Evolutionary conservation across 2,329 filamentous ascomycete genomes (phyloP).

Genomic region (Diaporthe eres): DNA sequence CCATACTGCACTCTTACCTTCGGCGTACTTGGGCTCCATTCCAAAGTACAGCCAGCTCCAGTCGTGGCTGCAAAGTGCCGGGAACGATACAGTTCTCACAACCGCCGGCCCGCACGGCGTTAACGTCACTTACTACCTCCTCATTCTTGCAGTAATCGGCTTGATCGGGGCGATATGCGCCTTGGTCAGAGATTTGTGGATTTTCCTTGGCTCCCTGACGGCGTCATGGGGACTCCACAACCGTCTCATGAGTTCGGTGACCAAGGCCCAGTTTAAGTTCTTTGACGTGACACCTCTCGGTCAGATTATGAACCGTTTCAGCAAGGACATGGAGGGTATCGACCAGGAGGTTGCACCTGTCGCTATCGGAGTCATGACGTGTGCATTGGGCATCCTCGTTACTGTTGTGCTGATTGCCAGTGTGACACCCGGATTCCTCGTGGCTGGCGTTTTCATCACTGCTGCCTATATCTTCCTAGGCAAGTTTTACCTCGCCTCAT

Average conservation of each 20-base stretch:
- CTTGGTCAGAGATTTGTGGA: constrained; percentile 84
- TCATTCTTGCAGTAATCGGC: constrained; percentile 85
- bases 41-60: constrained; percentile 53
- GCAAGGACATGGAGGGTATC: constrained; percentile 94
- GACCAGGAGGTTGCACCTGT: constrained; percentile 97
- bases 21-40: constrained; percentile 57
- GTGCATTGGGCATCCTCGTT: constrained; percentile 78
- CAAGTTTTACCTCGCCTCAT: constrained; percentile 89
- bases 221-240: constrained; percentile 90
- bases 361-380: constrained; percentile 82
- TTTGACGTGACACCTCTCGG: constrained; percentile 97
- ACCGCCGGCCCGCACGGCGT: constrained; percentile 67
- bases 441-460: constrained; percentile 89
- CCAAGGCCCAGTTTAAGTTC: constrained; percentile 95
- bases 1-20: constrained; percentile 52
- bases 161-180: constrained; percentile 84
- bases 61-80: constrained; percentile 54
- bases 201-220: constrained; percentile 92
- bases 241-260: constrained; percentile 81
- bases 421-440: constrained; percentile 91
- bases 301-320: constrained; percentile 98
- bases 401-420: constrained; percentile 89
- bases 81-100: constrained; percentile 57
- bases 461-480: constrained; percentile 86
- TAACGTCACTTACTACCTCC: constrained; percentile 86